Evolutionary conservation across 371 early-diverging fungal species (phyloP).

Genomic region (Zychaea mexicana): DNA sequence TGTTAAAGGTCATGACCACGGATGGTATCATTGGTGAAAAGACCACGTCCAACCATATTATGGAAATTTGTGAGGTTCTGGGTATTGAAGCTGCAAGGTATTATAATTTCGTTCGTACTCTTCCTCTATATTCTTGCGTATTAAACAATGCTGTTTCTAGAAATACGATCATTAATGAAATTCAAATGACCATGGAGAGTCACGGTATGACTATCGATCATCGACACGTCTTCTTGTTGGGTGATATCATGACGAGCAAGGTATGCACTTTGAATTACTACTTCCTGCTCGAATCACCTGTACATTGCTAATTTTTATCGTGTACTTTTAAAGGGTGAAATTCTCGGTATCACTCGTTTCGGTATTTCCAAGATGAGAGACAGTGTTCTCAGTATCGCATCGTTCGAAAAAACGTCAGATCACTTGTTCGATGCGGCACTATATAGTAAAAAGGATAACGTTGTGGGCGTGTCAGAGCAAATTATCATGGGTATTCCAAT

Average conservation of each 20-base stretch:
- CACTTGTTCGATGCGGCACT: constrained; percentile 98
- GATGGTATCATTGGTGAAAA: constrained; percentile 82
- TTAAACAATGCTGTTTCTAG: constrained; percentile 19
- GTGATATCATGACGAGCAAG: constrained; percentile 99
- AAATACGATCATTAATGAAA: constrained; percentile 85
- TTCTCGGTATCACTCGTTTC: constrained; percentile 98
- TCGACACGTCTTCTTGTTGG: constrained; percentile 97
- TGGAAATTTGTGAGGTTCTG: constrained; percentile 91
- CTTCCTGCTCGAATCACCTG: neutral
- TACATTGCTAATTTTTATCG: neutral
- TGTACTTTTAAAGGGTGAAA: constrained; percentile 77
- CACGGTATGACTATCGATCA: constrained; percentile 98
- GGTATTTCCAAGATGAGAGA: constrained; percentile 99
- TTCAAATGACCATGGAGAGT: constrained; percentile 84
- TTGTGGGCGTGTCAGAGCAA: constrained; percentile 98
- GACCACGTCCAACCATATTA: constrained; percentile 92
- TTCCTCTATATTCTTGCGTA: neutral
- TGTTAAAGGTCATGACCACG: constrained; percentile 89
- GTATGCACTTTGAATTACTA: constrained; percentile 17
- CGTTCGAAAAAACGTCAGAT: constrained; percentile 99
- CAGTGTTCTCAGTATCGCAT: constrained; percentile 99
- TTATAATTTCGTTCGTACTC: neutral
- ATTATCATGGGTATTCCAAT: constrained; percentile 99
- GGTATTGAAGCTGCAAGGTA: constrained; percentile 97
- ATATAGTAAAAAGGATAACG: constrained; percentile 89